These are phyloP conservation scores for Salix purpurea DNA, from an alignment of 345 rosid species.

Conservation along the genomic window DNA sequence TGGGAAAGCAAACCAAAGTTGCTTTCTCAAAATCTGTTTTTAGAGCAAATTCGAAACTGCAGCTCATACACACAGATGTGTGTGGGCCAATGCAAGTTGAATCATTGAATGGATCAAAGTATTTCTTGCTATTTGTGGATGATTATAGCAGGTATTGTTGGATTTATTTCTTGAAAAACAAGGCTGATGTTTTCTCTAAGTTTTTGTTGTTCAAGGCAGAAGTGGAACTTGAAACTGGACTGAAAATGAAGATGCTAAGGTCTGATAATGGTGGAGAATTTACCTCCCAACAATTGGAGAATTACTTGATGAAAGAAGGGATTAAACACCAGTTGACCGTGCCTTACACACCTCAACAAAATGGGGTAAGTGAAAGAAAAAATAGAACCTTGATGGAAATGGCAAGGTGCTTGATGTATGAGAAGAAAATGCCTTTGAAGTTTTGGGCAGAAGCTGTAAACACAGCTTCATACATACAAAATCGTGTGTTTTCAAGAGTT, in stretches of 20 bases:
- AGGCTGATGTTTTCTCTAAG: fast-evolving
- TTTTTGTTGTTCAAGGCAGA: too few species aligned
- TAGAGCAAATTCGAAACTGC: neutral
- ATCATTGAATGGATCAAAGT: neutral
- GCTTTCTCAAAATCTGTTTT: neutral
- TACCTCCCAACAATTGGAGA: fast-evolving
- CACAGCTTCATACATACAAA: too few species aligned
- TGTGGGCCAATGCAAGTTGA: neutral
- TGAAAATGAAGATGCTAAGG: neutral
- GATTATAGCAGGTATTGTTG: neutral
- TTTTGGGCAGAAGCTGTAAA: neutral
- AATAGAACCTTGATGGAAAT: too few species aligned
- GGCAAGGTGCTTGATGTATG: neutral
- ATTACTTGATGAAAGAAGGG: too few species aligned
- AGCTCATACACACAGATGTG: neutral
- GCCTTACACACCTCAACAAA: neutral
- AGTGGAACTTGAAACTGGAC: fast-evolving
- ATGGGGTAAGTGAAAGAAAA: neutral
- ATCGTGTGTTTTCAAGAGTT: too few species aligned
- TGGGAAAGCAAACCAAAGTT: neutral
- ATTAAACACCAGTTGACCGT: neutral
- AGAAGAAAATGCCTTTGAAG: neutral
- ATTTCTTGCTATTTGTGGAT: neutral
- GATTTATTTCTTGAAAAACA: neutral
- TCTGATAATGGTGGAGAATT: neutral